Evolutionary conservation across 169 alveolate species (phyloP).

Genomic region (Amoebophrya sp.): DNA sequence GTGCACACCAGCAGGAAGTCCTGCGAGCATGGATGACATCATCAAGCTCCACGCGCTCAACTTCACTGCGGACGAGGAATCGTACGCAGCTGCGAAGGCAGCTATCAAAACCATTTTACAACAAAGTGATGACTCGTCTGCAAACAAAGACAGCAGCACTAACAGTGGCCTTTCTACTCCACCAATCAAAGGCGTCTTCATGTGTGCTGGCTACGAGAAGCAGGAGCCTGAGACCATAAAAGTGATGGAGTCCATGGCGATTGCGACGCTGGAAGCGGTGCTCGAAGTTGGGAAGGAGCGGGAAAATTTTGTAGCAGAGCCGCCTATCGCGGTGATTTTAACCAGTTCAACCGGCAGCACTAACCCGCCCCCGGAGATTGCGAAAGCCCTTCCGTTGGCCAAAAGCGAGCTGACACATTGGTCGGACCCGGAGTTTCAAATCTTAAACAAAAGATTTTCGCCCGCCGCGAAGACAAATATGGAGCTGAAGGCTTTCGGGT

Average conservation of each 20-base stretch:
- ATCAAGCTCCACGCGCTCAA: background rate
- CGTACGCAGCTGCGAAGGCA: background rate
- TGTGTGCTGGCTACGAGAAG: constrained; percentile 16
- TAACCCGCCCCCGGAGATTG: background rate
- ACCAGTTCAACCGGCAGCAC: background rate
- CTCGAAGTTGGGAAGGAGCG: background rate
- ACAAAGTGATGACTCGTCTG: no score
- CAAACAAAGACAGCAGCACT: no score
- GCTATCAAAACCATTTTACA: no score
- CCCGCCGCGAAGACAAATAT: background rate
- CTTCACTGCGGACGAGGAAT: background rate
- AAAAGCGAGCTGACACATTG: background rate
- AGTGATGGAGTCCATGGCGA: background rate
- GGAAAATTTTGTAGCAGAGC: background rate
- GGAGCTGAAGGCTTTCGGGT: background rate
- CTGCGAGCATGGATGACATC: background rate
- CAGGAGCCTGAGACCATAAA: background rate
- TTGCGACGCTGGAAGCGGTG: background rate
- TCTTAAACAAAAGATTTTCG: background rate
- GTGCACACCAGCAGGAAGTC: no score
- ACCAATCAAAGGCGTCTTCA: background rate
- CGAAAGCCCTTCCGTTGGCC: background rate
- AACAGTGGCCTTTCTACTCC: no score
- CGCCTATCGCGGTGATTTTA: background rate
- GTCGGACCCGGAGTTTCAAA: background rate